Evolutionary conservation across 169 alveolate genomes (phyloP), one percentile per base, ranked within the genome.

Genomic region (Plasmodium ovale): DNA sequence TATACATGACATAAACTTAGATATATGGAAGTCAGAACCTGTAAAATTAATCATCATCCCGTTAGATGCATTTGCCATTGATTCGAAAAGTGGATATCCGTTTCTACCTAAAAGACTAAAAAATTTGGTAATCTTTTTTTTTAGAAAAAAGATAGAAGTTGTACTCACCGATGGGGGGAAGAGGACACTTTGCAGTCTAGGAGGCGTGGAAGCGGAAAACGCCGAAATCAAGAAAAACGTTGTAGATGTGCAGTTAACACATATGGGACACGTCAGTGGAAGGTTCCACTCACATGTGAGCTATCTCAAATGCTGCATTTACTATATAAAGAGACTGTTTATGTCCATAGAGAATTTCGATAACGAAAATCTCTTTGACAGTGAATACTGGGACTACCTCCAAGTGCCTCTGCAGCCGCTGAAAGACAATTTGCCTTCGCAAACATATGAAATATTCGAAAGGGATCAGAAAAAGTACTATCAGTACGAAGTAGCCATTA

Each of bases 361-460:
- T 69, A 85, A 37, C 33, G 74, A 85, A 9, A 37, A 16, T 12
- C 51, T 85, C 3, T 68, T 68, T 68, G 87, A 84, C 12, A 35
- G 33, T 29, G 91, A 85, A 3, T 94, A 84, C 35, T 79, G 77
- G 84, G 94, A 94, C 67, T 44, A 90, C 42, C 54, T 92, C 10
- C 96, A 94, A 64, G 87, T 87, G 21, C 96, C 96, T 4, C 72
- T 94, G 54, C 96, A 94, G 47, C 96, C 96, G 1, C 71, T 94
- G 27, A 92, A 93, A 47, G 96, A 94, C 35, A 92, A 94, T 73
- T 82, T 94, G 71, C 91, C 91, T 5, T 84, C 94, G 7, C 91
- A 62, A 29, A 87, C 92, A 4, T 94, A 94, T 67, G 95, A 94
- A 64, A 67, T 90, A 23, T 94, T 94, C 59, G 96, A 94, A 82